Conservation (phyloP, 2,329 filamentous ascomycete genomes). For the Aspergillus felis region DNA sequence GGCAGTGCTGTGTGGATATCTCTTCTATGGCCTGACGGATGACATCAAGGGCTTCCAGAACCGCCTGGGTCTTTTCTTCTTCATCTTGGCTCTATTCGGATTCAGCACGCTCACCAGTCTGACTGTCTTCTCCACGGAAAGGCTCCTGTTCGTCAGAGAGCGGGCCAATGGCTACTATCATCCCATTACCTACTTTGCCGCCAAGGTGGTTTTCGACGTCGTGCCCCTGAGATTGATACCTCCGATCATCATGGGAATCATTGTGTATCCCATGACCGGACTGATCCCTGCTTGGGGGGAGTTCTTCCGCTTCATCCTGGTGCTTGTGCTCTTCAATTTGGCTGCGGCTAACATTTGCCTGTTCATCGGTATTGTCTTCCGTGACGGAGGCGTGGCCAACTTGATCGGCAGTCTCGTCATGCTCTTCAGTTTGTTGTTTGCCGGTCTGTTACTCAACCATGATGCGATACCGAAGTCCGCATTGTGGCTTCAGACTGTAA, state of each 20-base stretch:
- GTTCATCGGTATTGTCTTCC: conserved; percentile 94
- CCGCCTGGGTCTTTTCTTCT: conserved; percentile 94
- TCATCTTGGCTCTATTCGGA: conserved; percentile 89
- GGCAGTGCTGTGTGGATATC: conserved; percentile 87
- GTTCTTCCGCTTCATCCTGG: conserved; percentile 87
- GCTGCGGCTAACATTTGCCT: conserved; percentile 90
- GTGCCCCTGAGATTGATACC: conserved; percentile 90
- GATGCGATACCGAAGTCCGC: conserved; percentile 83
- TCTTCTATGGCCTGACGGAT: conserved; percentile 94
- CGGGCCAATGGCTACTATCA: conserved; percentile 95
- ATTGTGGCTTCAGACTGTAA: conserved; percentile 79
- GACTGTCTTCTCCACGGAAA: conserved; percentile 87
- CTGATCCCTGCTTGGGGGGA: conserved; percentile 75
- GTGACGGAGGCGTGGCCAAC: conserved; percentile 86
- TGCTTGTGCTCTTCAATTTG: conserved; percentile 92
- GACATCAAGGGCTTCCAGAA: conserved; percentile 98
- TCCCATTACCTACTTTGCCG: conserved; percentile 86
- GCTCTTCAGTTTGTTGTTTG: conserved; percentile 94
- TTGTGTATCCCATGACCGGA: conserved; percentile 97
- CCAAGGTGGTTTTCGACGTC: conserved; percentile 98
- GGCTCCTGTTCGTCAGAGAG: conserved; percentile 86
- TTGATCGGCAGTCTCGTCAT: conserved; percentile 92
- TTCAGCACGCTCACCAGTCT: conserved; percentile 94
- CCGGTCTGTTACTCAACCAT: conserved; percentile 89
- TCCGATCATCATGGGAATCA: conserved; percentile 89